A percentile compares a stretch with the other conserved stretches of the same genome.
Conservation (phyloP, 1,284 basidiomycete genomes). For the Cryptococcus hybrid region DNA sequence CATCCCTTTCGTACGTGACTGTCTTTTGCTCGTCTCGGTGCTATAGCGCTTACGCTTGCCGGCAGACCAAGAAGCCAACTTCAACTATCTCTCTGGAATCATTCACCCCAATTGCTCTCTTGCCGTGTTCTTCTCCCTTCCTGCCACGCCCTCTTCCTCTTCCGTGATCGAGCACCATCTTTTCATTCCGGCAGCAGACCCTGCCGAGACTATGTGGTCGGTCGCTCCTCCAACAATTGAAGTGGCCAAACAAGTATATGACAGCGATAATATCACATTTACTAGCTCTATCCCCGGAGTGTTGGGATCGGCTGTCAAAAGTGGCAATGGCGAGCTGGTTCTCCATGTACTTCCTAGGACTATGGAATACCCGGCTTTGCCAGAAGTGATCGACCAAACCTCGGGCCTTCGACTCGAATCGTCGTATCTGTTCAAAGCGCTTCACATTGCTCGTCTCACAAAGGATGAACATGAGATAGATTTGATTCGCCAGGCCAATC, state of each 20-base stretch:
- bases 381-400: conserved; percentile 59
- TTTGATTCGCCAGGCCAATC: conserved; percentile 71
- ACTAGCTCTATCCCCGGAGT: conserved; percentile 51
- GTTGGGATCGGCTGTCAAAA: conserved; percentile 12
- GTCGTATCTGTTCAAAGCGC: conserved; percentile 66
- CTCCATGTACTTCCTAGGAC: conserved; percentile 55
- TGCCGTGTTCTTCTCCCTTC: conserved; percentile 59
- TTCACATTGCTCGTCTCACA: conserved; percentile 71
- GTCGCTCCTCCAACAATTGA: conserved; percentile 72
- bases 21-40: not conserved
- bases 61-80: conserved; percentile 72
- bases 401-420: conserved; percentile 1
- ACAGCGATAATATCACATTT: conserved; percentile 61
- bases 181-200: conserved; percentile 70
- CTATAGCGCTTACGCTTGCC: not conserved
- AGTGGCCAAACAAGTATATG: conserved; percentile 58
- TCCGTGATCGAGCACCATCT: conserved; percentile 54
- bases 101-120: conserved; percentile 66
- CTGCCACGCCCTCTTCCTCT: conserved; percentile 5
- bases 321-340: conserved; percentile 14
- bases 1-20: conserved; percentile 61
- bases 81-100: conserved; percentile 81
- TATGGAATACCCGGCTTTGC: conserved; percentile 59
- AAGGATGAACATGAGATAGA: conserved; percentile 74
- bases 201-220: conserved; percentile 78